phyloP scores from a whole-genome alignment of 2,329 filamentous ascomycete genomes.

The Paracamarosporium sp. region DNA sequence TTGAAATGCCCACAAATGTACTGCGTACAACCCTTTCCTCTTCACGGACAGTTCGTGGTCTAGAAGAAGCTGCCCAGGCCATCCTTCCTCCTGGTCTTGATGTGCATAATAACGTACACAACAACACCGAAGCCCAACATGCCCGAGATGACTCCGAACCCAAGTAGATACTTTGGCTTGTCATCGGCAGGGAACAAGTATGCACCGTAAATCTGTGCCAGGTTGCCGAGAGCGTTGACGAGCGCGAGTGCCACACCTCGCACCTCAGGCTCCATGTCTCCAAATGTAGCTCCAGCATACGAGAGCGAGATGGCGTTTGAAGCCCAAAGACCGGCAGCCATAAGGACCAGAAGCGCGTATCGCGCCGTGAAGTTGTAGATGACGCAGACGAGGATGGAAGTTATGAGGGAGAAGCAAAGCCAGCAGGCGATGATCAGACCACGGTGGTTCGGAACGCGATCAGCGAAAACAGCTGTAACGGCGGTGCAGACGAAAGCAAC shows the following conservation, averaged over 20 bases:
- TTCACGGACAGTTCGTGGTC: neutral
- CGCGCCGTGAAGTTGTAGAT: conserved; percentile 61
- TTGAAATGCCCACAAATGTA: neutral
- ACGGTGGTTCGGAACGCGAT: conserved; percentile 54
- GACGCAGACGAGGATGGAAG: conserved; percentile 47
- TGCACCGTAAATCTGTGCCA: conserved; percentile 63
- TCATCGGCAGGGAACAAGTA: conserved; percentile 59
- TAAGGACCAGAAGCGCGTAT: conserved; percentile 62
- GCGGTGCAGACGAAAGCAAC: conserved; percentile 59
- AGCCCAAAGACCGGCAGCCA: conserved; percentile 63
- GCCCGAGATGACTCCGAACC: conserved; percentile 41
- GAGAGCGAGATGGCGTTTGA: conserved; percentile 60
- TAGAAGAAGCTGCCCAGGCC: conserved; percentile 17
- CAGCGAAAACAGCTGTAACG: conserved; percentile 56
- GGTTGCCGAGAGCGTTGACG: conserved; percentile 62
- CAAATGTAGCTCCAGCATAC: conserved; percentile 61
- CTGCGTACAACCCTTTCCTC: neutral
- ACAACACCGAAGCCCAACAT: conserved; percentile 40
- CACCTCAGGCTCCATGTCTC: conserved; percentile 56
- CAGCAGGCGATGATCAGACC: conserved; percentile 58
- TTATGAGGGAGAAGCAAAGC: conserved; percentile 52
- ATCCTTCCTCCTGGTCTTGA: conserved; percentile 32
- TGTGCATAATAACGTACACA: conserved; percentile 38
- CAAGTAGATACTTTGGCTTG: conserved; percentile 52
- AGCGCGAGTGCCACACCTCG: conserved; percentile 61